These are phyloP conservation scores for Tetracladium setigerum DNA, from an alignment of 495 filamentous ascomycete genomes.

Conservation along the genomic window DNA sequence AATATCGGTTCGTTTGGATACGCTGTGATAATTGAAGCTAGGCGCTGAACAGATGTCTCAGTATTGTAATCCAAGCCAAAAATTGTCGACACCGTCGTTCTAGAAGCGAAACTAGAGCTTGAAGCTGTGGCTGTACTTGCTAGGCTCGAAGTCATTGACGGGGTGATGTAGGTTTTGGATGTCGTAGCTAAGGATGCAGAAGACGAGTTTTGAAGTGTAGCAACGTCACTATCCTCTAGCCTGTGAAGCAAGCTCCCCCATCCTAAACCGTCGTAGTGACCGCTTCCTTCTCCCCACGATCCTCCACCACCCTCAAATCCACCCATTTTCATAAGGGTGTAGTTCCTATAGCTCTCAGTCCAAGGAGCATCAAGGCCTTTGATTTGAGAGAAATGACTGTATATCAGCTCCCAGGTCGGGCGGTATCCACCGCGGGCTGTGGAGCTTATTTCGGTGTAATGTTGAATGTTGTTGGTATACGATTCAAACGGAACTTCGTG, in stretches of 20 bases:
- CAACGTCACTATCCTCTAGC: constrained; percentile 1
- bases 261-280: constrained; percentile 25
- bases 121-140: too few species aligned
- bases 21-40: too few species aligned
- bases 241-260: constrained; percentile 29
- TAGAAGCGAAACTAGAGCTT: too few species aligned
- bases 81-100: too few species aligned
- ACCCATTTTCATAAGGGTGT: constrained; percentile 13
- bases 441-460: constrained; percentile 25
- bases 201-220: neutral
- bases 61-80: too few species aligned
- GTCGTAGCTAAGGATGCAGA: too few species aligned
- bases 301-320: constrained; percentile 25
- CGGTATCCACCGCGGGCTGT: constrained; percentile 25
- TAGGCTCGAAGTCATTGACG: too few species aligned
- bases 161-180: too few species aligned
- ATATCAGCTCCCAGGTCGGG: constrained; percentile 35
- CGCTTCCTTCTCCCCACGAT: constrained; percentile 30
- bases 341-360: constrained; percentile 29
- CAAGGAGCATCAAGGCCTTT: constrained; percentile 30
- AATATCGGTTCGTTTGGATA: too few species aligned
- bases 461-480: constrained; percentile 29
- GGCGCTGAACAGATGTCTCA: too few species aligned
- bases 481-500: constrained; percentile 33
- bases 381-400: constrained; percentile 30